Conservation (phyloP, 345 rosid genomes). For the Salix brachista region DNA sequence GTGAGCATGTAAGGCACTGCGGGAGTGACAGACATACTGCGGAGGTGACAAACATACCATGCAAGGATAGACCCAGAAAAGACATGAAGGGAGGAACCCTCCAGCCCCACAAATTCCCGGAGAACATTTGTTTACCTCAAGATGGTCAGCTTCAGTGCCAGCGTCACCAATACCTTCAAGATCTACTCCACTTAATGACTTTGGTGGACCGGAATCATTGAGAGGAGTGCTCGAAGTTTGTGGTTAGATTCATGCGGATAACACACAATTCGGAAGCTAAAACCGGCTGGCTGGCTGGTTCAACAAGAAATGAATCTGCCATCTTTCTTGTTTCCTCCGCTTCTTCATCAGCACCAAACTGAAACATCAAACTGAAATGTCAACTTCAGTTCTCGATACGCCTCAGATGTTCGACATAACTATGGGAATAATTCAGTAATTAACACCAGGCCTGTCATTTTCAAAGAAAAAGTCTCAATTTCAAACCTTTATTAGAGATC, state of each 20-base stretch:
- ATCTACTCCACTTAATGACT: not conserved
- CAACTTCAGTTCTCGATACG: not conserved
- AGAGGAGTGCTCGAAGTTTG: not conserved
- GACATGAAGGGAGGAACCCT: too few relatives aligned
- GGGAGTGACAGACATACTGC: too few relatives aligned
- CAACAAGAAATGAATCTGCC: not conserved
- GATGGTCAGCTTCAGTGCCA: not conserved
- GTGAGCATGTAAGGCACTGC: too few relatives aligned
- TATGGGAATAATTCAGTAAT: too few relatives aligned
- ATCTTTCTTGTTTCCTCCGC: not conserved
- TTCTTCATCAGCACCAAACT: not conserved
- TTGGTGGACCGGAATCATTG: not conserved
- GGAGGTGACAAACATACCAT: too few relatives aligned
- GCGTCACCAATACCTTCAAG: not conserved
- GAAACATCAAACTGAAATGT: too few relatives aligned
- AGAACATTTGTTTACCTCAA: not conserved
- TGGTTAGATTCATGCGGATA: not conserved
- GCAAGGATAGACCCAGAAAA: too few relatives aligned
- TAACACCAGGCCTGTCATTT: too few relatives aligned
- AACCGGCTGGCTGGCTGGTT: not conserved
- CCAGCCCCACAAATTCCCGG: too few relatives aligned
- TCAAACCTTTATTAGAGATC: too few relatives aligned
- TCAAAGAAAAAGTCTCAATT: too few relatives aligned
- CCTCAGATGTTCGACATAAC: not conserved
- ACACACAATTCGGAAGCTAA: not conserved